Evolutionary conservation across 2,329 filamentous ascomycete species (phyloP).

Genomic region (Pseudocercospora fijiensis): DNA sequence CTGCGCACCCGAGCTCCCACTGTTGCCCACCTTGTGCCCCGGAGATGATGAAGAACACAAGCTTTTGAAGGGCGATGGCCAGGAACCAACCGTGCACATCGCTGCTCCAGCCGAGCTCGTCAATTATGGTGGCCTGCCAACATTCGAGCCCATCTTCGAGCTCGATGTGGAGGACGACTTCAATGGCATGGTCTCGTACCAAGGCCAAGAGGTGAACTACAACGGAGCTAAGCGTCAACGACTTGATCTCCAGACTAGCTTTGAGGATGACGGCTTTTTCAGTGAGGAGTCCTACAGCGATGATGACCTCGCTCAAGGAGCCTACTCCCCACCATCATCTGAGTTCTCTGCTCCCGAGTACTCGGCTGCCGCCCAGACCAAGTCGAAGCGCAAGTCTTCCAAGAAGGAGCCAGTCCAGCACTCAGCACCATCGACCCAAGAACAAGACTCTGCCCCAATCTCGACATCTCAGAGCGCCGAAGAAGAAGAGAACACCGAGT

Average conservation of each 20-base stretch:
- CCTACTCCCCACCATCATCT: constrained; percentile 62
- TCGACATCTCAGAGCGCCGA: constrained; percentile 40
- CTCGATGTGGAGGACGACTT: constrained; percentile 91
- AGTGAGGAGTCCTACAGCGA: constrained; percentile 74
- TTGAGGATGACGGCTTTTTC: constrained; percentile 73
- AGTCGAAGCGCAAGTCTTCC: constrained; percentile 34
- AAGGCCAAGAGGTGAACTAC: constrained; percentile 61
- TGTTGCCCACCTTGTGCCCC: constrained; percentile 61
- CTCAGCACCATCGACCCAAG: constrained; percentile 47
- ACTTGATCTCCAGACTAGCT: constrained; percentile 64
- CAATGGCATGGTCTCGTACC: constrained; percentile 69
- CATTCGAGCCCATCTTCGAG: constrained; percentile 73
- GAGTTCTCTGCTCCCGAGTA: constrained; percentile 43
- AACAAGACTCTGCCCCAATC: constrained; percentile 43
- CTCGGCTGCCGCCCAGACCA: constrained; percentile 30
- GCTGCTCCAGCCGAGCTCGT: constrained; percentile 47
- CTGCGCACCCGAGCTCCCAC: constrained; percentile 61
- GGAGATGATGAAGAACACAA: constrained; percentile 54
- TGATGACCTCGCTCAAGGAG: constrained; percentile 61
- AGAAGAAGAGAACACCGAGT: constrained; percentile 25
- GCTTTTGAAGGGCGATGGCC: constrained; percentile 49
- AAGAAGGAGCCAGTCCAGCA: constrained; percentile 45
- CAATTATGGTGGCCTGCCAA: constrained; percentile 64
- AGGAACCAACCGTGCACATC: constrained; percentile 39
- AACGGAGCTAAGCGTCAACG: constrained; percentile 69